Conservation (phyloP, 768 basidiomycete genomes). For the Lentinula edodes region DNA sequence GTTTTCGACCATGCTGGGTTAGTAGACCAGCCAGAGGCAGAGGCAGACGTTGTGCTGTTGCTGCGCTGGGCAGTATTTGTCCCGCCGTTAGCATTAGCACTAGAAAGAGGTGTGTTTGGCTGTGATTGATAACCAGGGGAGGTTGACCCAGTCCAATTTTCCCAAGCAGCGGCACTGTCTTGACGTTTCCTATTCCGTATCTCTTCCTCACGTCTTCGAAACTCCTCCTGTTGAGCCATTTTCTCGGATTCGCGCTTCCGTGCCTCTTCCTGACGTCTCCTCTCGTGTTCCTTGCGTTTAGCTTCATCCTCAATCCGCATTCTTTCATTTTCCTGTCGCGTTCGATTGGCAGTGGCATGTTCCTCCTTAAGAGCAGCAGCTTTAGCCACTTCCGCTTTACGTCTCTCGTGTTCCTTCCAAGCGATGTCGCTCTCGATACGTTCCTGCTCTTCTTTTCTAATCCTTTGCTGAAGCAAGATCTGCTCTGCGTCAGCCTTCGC, state of each 20-base stretch:
- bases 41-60: slow-evolving; percentile 18
- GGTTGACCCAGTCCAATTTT: slow-evolving; percentile 13
- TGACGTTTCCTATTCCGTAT: slow-evolving; percentile 31
- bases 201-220: slow-evolving; percentile 30
- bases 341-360: slow-evolving; percentile 2
- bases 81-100: slow-evolving; percentile 14
- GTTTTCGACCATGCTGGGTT: slow-evolving; percentile 14
- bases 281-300: slow-evolving; percentile 13
- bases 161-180: slow-evolving; percentile 30
- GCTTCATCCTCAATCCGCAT: slow-evolving; percentile 7
- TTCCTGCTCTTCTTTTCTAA: slow-evolving; percentile 32
- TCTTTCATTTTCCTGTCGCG: slow-evolving; percentile 1
- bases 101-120: slow-evolving; percentile 11
- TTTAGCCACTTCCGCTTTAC: slow-evolving; percentile 21
- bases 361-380: slow-evolving; percentile 4
- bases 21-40: slow-evolving; percentile 18
- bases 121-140: slow-evolving; percentile 16
- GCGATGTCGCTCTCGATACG: slow-evolving; percentile 20
- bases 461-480: slow-evolving; percentile 19
- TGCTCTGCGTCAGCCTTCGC: slow-evolving; percentile 18
- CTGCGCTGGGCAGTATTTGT: slow-evolving; percentile 16
- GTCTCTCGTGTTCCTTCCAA: slow-evolving; percentile 14
- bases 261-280: slow-evolving; percentile 17
- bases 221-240: slow-evolving; percentile 14
- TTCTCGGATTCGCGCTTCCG: slow-evolving; percentile 22